Conservation (phyloP, 1,139 yeast species). For the Debaryomycetaceae sp. region DNA sequence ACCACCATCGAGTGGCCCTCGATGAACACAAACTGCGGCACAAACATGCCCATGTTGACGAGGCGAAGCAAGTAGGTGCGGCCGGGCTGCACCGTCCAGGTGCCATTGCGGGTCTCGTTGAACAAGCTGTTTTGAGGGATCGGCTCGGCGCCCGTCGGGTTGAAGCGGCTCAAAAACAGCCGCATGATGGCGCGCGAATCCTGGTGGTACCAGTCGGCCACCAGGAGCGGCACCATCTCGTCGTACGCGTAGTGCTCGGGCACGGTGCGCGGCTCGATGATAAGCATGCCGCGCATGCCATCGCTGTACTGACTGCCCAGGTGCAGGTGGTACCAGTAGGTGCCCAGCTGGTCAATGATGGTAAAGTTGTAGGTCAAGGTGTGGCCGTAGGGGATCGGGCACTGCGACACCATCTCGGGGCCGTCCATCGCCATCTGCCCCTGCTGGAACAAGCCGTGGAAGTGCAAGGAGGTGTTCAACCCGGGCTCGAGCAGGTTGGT, state of each 20-base stretch:
- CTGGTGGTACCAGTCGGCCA: conserved; percentile 85
- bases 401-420: conserved; percentile 79
- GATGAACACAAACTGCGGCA: conserved; percentile 77
- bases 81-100: conserved; percentile 71
- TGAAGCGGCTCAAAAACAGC: conserved; percentile 61
- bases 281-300: conserved; percentile 80
- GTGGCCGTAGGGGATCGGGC: conserved; percentile 77
- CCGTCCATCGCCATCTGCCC: conserved; percentile 80
- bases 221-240: conserved; percentile 63
- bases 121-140: conserved; percentile 75
- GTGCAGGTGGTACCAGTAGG: conserved; percentile 96
- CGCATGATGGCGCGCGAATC: conserved; percentile 48
- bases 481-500: conserved; percentile 60
- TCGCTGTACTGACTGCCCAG: conserved; percentile 83
- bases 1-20: conserved; percentile 81
- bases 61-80: conserved; percentile 77
- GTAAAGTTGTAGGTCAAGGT: conserved; percentile 76
- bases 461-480: conserved; percentile 73
- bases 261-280: conserved; percentile 44
- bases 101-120: conserved; percentile 70
- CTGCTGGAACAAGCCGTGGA: conserved; percentile 87
- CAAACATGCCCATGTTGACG: conserved; percentile 81
- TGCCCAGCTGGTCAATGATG: conserved; percentile 74
- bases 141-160: conserved; percentile 98
- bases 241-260: conserved; percentile 48